phyloP scores from a whole-genome alignment of 441 rosid genomes.

The Macaranga tanarius region DNA sequence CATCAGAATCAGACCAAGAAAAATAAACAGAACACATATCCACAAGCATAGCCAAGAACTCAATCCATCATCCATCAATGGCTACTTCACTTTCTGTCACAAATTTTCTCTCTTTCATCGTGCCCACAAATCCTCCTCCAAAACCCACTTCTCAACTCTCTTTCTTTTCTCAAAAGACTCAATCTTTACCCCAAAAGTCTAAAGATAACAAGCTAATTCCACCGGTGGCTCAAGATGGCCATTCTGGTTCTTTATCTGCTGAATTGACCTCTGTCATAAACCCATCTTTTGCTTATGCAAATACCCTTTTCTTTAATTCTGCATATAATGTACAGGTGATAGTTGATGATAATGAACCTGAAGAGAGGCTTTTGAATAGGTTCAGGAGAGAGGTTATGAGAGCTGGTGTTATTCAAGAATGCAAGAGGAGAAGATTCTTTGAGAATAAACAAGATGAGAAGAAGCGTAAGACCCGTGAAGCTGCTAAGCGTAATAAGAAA shows the following conservation, averaged over 20 bases:
- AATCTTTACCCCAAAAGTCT: slow-evolving; percentile 30
- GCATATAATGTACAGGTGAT: slow-evolving; percentile 79
- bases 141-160: slow-evolving; percentile 31
- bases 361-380: slow-evolving; percentile 71
- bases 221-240: slow-evolving; percentile 34
- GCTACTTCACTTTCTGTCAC: slow-evolving; percentile 55
- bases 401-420: slow-evolving; percentile 82
- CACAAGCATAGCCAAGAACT: neutral
- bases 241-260: slow-evolving; percentile 32
- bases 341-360: slow-evolving; percentile 77
- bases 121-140: slow-evolving; percentile 53
- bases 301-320: slow-evolving; percentile 61
- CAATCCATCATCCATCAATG: slow-evolving; percentile 39
- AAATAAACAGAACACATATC: neutral
- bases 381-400: slow-evolving; percentile 84
- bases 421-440: slow-evolving; percentile 62
- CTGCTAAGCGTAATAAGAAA: slow-evolving; percentile 74
- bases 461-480: slow-evolving; percentile 77
- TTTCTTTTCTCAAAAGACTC: slow-evolving; percentile 17
- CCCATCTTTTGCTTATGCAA: slow-evolving; percentile 66
- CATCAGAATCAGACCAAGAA: neutral
- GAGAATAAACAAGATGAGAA: slow-evolving; percentile 80
- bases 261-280: slow-evolving; percentile 57
- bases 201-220: slow-evolving; percentile 22
- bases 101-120: slow-evolving; percentile 58